Evolutionary conservation across 2,329 filamentous ascomycete genomes (phyloP), one percentile per base, ranked within the genome.

Genomic region (Hirsutella thompsonii): DNA sequence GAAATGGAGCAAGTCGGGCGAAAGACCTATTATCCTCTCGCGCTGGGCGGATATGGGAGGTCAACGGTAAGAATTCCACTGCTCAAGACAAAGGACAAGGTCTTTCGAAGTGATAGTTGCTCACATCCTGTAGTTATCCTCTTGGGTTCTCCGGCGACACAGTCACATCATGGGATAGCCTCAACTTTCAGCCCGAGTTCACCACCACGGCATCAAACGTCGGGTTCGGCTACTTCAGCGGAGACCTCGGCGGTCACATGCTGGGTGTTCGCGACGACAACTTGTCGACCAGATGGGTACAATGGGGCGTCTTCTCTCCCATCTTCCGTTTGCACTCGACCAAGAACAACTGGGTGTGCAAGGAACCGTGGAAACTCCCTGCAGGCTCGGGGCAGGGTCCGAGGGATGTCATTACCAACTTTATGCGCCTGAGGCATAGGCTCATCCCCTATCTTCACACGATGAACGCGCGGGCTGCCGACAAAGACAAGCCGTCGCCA

Each of bases 201-300:
- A 82, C 78, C 0, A 72, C 75, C 3, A 79, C 73, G 0, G 74
- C 77, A 0, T 76, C 74, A 9, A 81, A 82, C 53, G 78, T 81
- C 44, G 77, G 77, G 0, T 81, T 76, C 46, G 77, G 76, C 2
- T 81, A 76, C 76, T 81, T 77, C 77, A 76, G 71, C 38, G 76
- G 81, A 52, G 77, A 81, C 46, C 78, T 81, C 21, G 77, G 77
- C n/a, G 77, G 77, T 0, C 77, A 81, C 51, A 70, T 73, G 48
- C 52, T 56, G 2, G 77, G 77, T 4, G 57, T 57, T 32, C 67
- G 70, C 5, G 72, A 76, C 38, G 76, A 79, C 39, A 73, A 81
- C 49, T 60, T 79, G 8, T 64, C 68, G 2, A 66, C 70, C 2
- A 66, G 77, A 16, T 81, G 76, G 77, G 64, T 78, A 1, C 77